Evolutionary conservation across 495 filamentous ascomycete species (phyloP).

Genomic region (Trichoderma asperelloides): DNA sequence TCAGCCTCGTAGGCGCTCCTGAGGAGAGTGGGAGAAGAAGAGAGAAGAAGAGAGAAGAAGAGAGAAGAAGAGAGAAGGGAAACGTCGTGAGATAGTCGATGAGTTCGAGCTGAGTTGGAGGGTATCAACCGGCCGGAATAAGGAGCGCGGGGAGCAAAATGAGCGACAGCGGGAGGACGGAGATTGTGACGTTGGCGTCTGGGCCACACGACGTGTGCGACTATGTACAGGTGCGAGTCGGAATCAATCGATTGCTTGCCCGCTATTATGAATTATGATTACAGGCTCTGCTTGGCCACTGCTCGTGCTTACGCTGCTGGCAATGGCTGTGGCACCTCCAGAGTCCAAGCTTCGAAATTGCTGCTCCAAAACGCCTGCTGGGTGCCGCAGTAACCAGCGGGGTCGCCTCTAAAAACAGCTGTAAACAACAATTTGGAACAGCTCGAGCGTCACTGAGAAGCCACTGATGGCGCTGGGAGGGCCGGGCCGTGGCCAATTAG

Average conservation of each 20-base stretch:
- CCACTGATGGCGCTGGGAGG: not conserved
- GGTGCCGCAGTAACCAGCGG: conserved; percentile 7
- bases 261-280: not conserved
- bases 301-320: not conserved
- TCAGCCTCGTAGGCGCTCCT: not conserved
- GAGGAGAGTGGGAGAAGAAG: not conserved
- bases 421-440: not conserved
- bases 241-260: not conserved
- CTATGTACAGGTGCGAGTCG: not conserved
- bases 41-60: not conserved
- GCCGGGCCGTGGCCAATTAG: not conserved
- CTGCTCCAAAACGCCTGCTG: not conserved
- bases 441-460: not conserved
- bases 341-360: not conserved
- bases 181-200: not conserved
- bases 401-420: conserved; percentile 3
- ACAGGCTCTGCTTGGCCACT: not conserved
- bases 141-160: not conserved
- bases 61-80: not conserved
- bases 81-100: not conserved
- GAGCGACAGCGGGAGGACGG: not conserved
- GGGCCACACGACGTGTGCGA: not conserved
- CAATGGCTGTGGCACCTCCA: too few relatives aligned
- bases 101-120: not conserved
- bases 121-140: not conserved